Conservation (phyloP, 768 basidiomycete species). For the Pilatotrama ljubarskyi region DNA sequence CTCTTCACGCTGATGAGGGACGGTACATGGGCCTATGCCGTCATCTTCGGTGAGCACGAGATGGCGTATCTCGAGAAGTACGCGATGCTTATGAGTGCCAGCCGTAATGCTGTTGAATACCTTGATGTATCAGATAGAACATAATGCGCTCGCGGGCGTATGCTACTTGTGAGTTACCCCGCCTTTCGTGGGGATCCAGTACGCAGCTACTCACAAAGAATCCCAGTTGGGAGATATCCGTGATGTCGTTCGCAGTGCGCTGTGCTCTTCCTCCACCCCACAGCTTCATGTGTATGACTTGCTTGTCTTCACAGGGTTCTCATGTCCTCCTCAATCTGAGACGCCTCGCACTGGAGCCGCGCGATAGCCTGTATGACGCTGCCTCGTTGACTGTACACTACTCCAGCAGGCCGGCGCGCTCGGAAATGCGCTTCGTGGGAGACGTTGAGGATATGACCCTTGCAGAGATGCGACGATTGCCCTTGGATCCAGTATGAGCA, state of each 20-base stretch:
- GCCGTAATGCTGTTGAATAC: constrained; percentile 24
- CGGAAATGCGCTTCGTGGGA: background rate
- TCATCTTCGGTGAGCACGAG: constrained; percentile 8
- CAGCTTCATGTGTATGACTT: background rate
- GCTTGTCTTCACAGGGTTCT: background rate
- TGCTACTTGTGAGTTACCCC: constrained; percentile 17
- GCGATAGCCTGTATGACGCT: background rate
- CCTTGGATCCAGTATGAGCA: too few species aligned
- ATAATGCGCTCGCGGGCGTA: constrained; percentile 19
- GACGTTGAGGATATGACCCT: background rate
- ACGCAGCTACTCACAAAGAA: background rate
- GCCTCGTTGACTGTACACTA: background rate
- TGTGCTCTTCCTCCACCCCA: background rate
- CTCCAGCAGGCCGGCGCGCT: background rate
- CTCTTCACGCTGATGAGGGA: constrained; percentile 8
- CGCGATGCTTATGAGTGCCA: background rate
- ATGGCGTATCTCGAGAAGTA: too few species aligned
- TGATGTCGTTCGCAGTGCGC: constrained; percentile 19
- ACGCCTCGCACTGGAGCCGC: constrained; percentile 3
- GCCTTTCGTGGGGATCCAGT: too few species aligned
- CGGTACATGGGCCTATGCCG: constrained; percentile 19
- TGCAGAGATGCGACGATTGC: background rate
- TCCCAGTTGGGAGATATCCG: constrained; percentile 15
- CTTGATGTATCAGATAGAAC: constrained; percentile 20
- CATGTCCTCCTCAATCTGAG: constrained; percentile 13